Percentiles rank a stretch among this genome's conserved stretches.
Evolutionary conservation across 306 rosid species (phyloP).

Genomic region (Vigna trinervia): DNA sequence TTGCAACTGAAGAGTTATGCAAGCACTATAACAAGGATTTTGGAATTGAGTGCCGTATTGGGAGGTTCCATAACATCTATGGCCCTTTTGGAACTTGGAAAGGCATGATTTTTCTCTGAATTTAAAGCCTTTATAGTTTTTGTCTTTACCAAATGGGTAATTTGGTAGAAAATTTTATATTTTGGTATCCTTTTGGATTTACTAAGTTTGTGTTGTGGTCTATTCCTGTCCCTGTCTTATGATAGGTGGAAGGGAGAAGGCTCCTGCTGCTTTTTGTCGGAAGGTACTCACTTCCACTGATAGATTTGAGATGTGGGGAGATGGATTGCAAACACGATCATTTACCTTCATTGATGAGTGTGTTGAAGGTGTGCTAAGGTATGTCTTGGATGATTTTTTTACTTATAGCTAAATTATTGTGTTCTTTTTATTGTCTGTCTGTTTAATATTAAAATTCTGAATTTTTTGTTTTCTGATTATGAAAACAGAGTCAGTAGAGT

Average conservation of each 20-base stretch:
- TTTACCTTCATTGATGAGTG: slow-evolving; percentile 99
- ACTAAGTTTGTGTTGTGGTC: slow-evolving; percentile 29
- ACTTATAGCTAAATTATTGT: slow-evolving; percentile 9
- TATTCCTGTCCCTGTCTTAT: slow-evolving; percentile 27
- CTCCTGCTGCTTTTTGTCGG: slow-evolving; percentile 99
- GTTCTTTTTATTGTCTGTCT: not conserved
- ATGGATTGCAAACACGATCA: slow-evolving; percentile 93
- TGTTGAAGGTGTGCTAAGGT: slow-evolving; percentile 98
- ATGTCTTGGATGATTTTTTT: slow-evolving; percentile 39
- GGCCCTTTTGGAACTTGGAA: slow-evolving; percentile 99
- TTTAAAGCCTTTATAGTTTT: slow-evolving; percentile 23
- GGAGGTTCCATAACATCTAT: slow-evolving; percentile 97
- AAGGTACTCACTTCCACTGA: slow-evolving; percentile 76
- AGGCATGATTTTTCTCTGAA: slow-evolving; percentile 56
- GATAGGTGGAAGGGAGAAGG: slow-evolving; percentile 98
- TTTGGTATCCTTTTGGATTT: slow-evolving; percentile 35
- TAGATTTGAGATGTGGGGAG: slow-evolving; percentile 99
- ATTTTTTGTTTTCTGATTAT: slow-evolving; percentile 4
- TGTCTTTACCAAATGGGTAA: slow-evolving; percentile 25
- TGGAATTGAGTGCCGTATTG: slow-evolving; percentile 94
- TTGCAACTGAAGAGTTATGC: slow-evolving; percentile 98
- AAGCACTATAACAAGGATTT: slow-evolving; percentile 96
- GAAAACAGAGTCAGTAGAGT: slow-evolving; percentile 1
- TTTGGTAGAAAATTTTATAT: not conserved
- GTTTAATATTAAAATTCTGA: slow-evolving; percentile 20